A percentile compares a stretch with the other conserved stretches of the same genome.
These are phyloP conservation scores for Pisolithus marmoratus DNA, from an alignment of 768 basidiomycete species.

Conservation along the genomic window DNA sequence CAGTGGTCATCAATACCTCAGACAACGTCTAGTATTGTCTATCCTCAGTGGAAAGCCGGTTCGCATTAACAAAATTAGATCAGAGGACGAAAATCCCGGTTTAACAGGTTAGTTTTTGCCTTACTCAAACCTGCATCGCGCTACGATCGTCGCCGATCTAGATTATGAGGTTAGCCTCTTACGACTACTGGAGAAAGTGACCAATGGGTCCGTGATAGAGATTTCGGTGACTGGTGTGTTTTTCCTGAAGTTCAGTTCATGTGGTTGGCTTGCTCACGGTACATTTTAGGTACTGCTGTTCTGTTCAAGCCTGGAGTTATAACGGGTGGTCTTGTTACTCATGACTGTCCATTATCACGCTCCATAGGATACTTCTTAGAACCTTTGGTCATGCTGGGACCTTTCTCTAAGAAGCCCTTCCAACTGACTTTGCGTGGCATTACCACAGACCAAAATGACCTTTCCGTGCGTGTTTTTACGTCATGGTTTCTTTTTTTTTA, in stretches of 20 bases:
- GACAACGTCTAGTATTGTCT: constrained; percentile 83
- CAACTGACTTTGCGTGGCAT: constrained; percentile 81
- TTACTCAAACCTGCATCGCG: background rate
- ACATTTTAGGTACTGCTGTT: constrained; percentile 72
- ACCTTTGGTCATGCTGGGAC: constrained; percentile 82
- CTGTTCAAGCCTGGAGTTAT: constrained; percentile 91
- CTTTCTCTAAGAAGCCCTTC: constrained; percentile 86
- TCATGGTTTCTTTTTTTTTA: constrained; percentile 7
- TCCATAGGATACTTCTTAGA: constrained; percentile 95
- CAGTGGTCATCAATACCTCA: constrained; percentile 77
- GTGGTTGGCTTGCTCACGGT: constrained; percentile 1
- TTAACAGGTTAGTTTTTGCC: constrained; percentile 57
- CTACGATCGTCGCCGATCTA: constrained; percentile 22
- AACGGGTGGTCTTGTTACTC: constrained; percentile 70
- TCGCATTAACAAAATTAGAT: constrained; percentile 80
- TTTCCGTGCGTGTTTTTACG: constrained; percentile 57
- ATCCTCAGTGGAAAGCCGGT: constrained; percentile 84
- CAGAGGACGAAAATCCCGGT: constrained; percentile 93
- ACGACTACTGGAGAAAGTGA: constrained; percentile 81
- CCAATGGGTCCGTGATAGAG: constrained; percentile 92
- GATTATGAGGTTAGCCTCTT: constrained; percentile 93
- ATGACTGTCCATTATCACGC: constrained; percentile 86
- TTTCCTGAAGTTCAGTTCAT: background rate
- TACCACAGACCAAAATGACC: constrained; percentile 88
- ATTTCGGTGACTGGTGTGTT: constrained; percentile 88